These are phyloP conservation scores for Selaginella moellendorffii DNA, from an alignment of 75 land plant genomes.

Conservation along the genomic window DNA sequence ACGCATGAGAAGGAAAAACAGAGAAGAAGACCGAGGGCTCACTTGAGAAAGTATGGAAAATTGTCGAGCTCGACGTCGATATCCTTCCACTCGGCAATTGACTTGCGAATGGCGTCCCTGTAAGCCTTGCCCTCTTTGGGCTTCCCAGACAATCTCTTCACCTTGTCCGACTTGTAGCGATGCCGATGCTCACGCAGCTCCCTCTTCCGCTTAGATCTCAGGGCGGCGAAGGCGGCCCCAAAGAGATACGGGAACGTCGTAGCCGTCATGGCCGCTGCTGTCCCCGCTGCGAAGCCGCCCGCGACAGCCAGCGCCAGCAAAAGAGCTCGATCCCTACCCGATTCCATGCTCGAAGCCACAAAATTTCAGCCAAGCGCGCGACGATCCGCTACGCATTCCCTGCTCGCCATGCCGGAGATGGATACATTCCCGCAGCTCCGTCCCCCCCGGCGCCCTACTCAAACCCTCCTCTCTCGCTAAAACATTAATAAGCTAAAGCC, in stretches of 20 bases:
- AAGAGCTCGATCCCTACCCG: slow-evolving; percentile 20
- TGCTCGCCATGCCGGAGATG: too few species aligned
- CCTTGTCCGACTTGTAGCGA: slow-evolving; percentile 31
- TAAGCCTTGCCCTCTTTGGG: slow-evolving; percentile 28
- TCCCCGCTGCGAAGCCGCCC: slow-evolving; percentile 31
- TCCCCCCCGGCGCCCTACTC: too few species aligned
- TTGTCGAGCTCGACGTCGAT: slow-evolving; percentile 24
- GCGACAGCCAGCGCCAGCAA: slow-evolving; percentile 28
- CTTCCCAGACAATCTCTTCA: slow-evolving; percentile 18
- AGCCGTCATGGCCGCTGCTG: slow-evolving; percentile 32
- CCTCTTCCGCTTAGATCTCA: slow-evolving; percentile 25
- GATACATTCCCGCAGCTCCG: too few species aligned
- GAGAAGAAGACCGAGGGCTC: too few species aligned
- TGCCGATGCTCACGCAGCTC: slow-evolving; percentile 30
- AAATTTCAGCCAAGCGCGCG: too few species aligned
- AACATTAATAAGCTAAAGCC: too few species aligned
- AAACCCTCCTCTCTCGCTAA: too few species aligned
- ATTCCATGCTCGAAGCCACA: too few species aligned
- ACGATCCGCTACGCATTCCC: too few species aligned
- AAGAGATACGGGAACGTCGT: slow-evolving; percentile 29
- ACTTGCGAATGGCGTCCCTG: slow-evolving; percentile 25
- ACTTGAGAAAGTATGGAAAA: slow-evolving; percentile 31
- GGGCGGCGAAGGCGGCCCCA: slow-evolving; percentile 27
- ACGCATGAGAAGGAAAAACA: slow-evolving; percentile 22
- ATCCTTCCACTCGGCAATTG: slow-evolving; percentile 23